Evolutionary conservation across 768 basidiomycete genomes (phyloP), one percentile per base, ranked within the genome.

Genomic region (Tricholoma sp.): DNA sequence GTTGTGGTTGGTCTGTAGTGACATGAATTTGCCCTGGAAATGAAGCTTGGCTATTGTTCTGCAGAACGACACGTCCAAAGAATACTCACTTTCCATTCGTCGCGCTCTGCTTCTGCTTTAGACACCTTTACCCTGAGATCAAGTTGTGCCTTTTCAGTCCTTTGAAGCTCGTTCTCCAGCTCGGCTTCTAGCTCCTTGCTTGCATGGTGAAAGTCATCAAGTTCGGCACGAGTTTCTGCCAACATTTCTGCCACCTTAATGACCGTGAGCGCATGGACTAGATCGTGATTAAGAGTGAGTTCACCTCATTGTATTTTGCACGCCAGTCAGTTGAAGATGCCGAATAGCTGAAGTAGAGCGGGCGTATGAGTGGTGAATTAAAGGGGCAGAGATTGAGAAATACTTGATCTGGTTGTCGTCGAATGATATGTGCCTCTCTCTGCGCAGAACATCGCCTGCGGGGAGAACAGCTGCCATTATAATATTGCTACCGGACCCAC

Each of bases 121-220:
- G 81, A 76, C 27, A 82, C 84, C 71, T 87, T 91, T 63, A 83
- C 78, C 74, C 79, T 85, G 32, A 91, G 80, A 21, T 92, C 91
- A 68, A 86, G 83, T 68, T 93, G 89, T 1, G 88, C 79, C 71
- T 85, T 89, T 75, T 95, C 91, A 39, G 92, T 90, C 54, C 88
- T 79, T 67, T 91, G 90, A 57, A 98, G 76, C 70, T 98, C 96
- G 60, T 81, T 82, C 79, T 95, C 94, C 63, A 98, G 74, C 72
- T 98, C 96, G 57, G 93, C 89, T 73, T 96, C 94, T 34, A 96
- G 82, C 62, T 95, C 93, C 72, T 89, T 92, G 76, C 89, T 88
- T 60, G 89, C 86, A 63, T 85, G 79, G 65, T 92, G 88, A 69
- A 93, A 93, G 66, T 95, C 89, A 67, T 89, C 85, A 52, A 96